These are phyloP conservation scores for Ciborinia camelliae DNA, from an alignment of 2,329 filamentous ascomycete genomes.

Conservation along the genomic window DNA sequence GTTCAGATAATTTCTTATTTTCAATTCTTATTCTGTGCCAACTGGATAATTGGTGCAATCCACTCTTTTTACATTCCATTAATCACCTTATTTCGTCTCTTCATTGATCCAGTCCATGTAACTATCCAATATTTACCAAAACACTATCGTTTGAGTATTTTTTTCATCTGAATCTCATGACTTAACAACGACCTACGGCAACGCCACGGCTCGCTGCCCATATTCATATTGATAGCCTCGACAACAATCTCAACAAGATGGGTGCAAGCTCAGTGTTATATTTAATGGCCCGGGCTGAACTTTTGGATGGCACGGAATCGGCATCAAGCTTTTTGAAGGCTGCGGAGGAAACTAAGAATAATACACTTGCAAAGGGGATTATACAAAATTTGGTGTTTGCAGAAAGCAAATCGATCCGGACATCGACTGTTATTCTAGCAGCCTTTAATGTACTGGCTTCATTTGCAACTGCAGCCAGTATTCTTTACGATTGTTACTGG, in stretches of 20 bases:
- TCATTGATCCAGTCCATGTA: slow-evolving; percentile 16
- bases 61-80: slow-evolving; percentile 23
- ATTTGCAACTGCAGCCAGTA: slow-evolving; percentile 53
- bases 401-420: slow-evolving; percentile 53
- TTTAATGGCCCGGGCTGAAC: slow-evolving; percentile 27
- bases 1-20: slow-evolving; percentile 34
- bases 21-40: slow-evolving; percentile 30
- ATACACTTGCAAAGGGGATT: slow-evolving; percentile 23
- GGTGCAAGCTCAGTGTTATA: slow-evolving; percentile 29
- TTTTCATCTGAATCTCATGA: slow-evolving; percentile 33
- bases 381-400: slow-evolving; percentile 37
- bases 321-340: slow-evolving; percentile 17
- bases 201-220: slow-evolving; percentile 36
- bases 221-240: slow-evolving; percentile 22
- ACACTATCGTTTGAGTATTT: slow-evolving; percentile 22
- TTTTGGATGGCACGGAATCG: slow-evolving; percentile 15
- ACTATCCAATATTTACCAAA: slow-evolving; percentile 22
- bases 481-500: slow-evolving; percentile 50
- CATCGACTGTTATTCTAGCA: slow-evolving; percentile 59
- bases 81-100: slow-evolving; percentile 14
- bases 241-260: slow-evolving; percentile 24
- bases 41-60: slow-evolving; percentile 34
- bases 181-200: slow-evolving; percentile 34
- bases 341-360: slow-evolving; percentile 19
- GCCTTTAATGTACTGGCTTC: slow-evolving; percentile 59